Percentiles rank a stretch among this genome's conserved stretches.
phyloP scores from a whole-genome alignment of 148 eudicot species.

The Limonium bicolor region DNA sequence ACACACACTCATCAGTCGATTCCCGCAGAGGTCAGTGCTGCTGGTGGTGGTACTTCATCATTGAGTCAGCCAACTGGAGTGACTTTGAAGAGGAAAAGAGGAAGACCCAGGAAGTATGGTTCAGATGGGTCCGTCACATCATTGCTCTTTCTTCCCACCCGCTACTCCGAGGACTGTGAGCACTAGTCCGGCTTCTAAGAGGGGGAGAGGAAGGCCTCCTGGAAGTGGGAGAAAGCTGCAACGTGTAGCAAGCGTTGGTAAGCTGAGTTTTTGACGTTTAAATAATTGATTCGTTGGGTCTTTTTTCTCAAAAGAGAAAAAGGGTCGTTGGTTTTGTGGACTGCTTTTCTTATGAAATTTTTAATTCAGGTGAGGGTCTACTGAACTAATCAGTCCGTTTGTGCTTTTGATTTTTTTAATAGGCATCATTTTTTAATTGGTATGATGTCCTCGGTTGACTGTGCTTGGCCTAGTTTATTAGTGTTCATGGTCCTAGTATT shows the following conservation, averaged over 20 bases:
- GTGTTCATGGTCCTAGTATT: too few species aligned
- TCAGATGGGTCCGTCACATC: not conserved
- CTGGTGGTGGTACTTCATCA: constrained; percentile 5
- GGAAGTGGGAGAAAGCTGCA: constrained; percentile 1
- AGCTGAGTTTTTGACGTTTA: too few species aligned
- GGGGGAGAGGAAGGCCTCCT: constrained; percentile 4
- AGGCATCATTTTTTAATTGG: too few species aligned
- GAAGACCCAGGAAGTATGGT: constrained; percentile 5
- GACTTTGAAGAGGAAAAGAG: not conserved
- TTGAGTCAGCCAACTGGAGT: not conserved
- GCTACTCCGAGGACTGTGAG: not conserved
- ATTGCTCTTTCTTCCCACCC: not conserved
- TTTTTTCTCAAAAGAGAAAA: too few species aligned
- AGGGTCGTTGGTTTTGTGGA: too few species aligned
- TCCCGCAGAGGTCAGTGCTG: not conserved
- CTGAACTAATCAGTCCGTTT: too few species aligned
- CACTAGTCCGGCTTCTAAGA: not conserved
- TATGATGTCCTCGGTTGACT: too few species aligned
- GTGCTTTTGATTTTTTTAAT: too few species aligned
- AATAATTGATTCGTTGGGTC: too few species aligned
- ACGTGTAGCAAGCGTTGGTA: not conserved
- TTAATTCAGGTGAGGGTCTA: too few species aligned
- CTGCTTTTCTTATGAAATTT: too few species aligned
- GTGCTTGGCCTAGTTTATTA: too few species aligned
- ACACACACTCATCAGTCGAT: not conserved